Base-by-base conservation (phyloP, 257 asterid genomes). In the Scutellaria barbata region DNA sequence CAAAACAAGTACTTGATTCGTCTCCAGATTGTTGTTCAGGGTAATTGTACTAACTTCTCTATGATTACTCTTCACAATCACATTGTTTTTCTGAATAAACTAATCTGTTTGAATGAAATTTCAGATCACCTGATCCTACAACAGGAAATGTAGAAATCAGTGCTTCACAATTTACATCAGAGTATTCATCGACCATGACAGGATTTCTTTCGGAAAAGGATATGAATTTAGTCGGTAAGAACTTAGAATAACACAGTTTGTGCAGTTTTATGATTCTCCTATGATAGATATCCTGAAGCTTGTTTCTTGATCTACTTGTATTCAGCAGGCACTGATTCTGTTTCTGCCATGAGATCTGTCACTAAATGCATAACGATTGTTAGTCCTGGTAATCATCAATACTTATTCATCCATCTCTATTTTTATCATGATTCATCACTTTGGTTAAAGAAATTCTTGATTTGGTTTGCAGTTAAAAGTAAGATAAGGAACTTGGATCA, bases 321-420 rank as follows among this genome's bases (percentile, higher is more conserved):
- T 59, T 72, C 53, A 43, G 56, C 83, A 85, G 96, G 92, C 71
- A 53, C 86, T 56, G 95, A 89, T 77, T 72, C 95, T n/a, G 74
- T 84, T 63, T 70, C 90, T 43, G 82, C 96, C 1, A 65, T 82
- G 81, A 86, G 86, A 25, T 88, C 97, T 41, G 75, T 94, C 76
- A 88, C 97, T 5, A 89, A 86, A 82, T 76, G 94, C 43, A 81
- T 94, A 53, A 79, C 80, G 51, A 83, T 91, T 41, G 52, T 85
- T 63, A 94, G 97, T 78, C 99, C 97, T 51, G 99, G 99, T 91
- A 91, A 76, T 58, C n/a, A 53, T 59, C 71, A 61, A 68, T 25
- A 47, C 68, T 22, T 22, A 20, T 43, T 33, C 13, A 3, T 56
- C 22, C 12, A 46, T 25, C 57, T 60, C 8, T 35, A 25, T 57